Base-by-base conservation (phyloP, 1,284 basidiomycete species). In the Sparassis latifolia region DNA sequence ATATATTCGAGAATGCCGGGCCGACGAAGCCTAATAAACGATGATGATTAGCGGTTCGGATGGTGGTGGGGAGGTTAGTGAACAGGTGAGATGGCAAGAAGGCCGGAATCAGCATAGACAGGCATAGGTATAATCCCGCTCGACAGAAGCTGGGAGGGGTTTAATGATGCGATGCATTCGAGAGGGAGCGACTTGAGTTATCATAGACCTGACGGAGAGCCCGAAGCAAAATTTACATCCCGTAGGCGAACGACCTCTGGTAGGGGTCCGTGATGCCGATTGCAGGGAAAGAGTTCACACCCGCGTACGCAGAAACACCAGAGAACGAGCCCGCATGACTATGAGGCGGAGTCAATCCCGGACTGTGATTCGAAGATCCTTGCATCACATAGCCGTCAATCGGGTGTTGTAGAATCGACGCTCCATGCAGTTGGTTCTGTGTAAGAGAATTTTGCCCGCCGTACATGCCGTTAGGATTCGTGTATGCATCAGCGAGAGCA, bases 311-410 rank as follows among this genome's bases (percentile, higher is more conserved):
- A 48, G 79, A 76, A 51, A 72, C 71, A 55, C 71, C 71, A 42
- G 77, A 75, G 68, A 84, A 86, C 43, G 75, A 73, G 51, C 72
- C 70, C 35, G 72, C 69, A 56, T 81, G 78, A 52, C 72, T 66
- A 64, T 77, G 79, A 33, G 78, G 76, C 48, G 80, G 76, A 37
- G 79, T 76, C 51, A 86, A 56, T 39, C 73, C 77, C 48, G 80
- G 75, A 58, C 76, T 80, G 64, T 86, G 84, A 53, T 71, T 74
- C 40, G 80, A 81, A 59, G 74, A 79, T 60, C 80, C 80, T 67
- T 89, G 86, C 50, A 90, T 71, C 53, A 89, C 84, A 62, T 89
- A 89, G 61, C 80, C 78, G 62, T 89, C 87, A 58, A 90, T 87
- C 28, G 80, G 75, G 62, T 82, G 83, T 45, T 88, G 63, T 61